Conservation (phyloP, 2,329 filamentous ascomycete species). For the Aspergillus floridensis region DNA sequence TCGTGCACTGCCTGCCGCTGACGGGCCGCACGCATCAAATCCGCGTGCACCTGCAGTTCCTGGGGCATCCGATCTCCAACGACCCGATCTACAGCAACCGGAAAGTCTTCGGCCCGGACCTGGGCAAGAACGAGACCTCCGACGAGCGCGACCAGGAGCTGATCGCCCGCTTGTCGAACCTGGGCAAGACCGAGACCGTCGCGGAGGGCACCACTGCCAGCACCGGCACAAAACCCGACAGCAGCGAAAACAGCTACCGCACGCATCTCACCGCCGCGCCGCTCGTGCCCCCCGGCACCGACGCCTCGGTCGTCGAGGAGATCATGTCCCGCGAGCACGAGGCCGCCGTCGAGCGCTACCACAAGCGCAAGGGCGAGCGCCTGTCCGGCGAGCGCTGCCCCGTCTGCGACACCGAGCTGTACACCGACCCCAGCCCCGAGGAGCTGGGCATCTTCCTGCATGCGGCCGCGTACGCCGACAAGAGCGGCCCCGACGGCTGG, state of each 20-base stretch:
- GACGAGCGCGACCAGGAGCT: slow-evolving; percentile 83
- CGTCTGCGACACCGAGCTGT: slow-evolving; percentile 81
- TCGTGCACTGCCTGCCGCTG: slow-evolving; percentile 88
- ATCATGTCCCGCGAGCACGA: slow-evolving; percentile 55
- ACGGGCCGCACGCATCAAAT: slow-evolving; percentile 95
- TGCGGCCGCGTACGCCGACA: slow-evolving; percentile 83
- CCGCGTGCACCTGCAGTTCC: slow-evolving; percentile 87
- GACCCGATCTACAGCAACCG: slow-evolving; percentile 97
- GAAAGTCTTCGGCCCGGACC: slow-evolving; percentile 78
- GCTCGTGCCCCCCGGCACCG: slow-evolving; percentile 35
- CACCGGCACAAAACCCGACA: no score
- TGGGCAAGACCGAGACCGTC: slow-evolving; percentile 92
- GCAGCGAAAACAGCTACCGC: slow-evolving; percentile 63
- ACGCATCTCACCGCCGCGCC: slow-evolving; percentile 42
- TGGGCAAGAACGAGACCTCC: slow-evolving; percentile 67
- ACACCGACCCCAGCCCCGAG: slow-evolving; percentile 85
- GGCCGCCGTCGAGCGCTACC: slow-evolving; percentile 85
- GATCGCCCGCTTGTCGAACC: slow-evolving; percentile 76
- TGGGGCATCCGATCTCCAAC: slow-evolving; percentile 94
- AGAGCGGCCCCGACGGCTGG: slow-evolving; percentile 70
- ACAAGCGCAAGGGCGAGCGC: slow-evolving; percentile 87
- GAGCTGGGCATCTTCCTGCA: slow-evolving; percentile 94
- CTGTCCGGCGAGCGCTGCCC: slow-evolving; percentile 83
- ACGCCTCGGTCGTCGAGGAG: slow-evolving; percentile 38
- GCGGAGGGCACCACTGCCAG: slow-evolving; percentile 72